Base-by-base conservation (phyloP, 306 rosid genomes). In the Cucurbita maxima region DNA sequence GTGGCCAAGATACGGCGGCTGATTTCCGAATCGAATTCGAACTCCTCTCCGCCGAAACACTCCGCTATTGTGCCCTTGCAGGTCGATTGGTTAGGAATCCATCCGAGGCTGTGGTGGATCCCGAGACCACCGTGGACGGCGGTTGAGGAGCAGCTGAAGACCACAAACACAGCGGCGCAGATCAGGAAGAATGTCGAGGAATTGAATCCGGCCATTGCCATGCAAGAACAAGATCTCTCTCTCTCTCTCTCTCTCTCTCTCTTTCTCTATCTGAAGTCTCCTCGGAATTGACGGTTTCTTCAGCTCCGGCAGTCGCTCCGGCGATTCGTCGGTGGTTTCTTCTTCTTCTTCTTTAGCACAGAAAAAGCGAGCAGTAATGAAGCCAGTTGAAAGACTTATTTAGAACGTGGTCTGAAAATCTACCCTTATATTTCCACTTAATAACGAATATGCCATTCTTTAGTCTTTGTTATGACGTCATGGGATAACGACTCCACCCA, bases 1-100 rank as follows among this genome's bases (percentile, higher is more conserved):
- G 96, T 95, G 56, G 99, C 97, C 75, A 95, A 81, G 72, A 95
- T 91, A 75, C 99, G 97, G 63, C 99, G 83, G 74, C 72, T 95
- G 93, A 89, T 87, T 86, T 95, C 99, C 0, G 84, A 88, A 81
- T 87, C 92, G 45, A 95, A 51, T n/a, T 85, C 93, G 34, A 88
- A 91, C 91, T 95, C 98, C 0, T 78, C 86, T 0, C 53, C 73
- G 3, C 72, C 78, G 22, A 88, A 72, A 76, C 96, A 91, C 70
- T 87, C 92, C 3, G 83, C 92, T 18, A 88, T 77, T 43, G 96
- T 79, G 19, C 87, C 97, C 54, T 83, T 75, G 76, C 96, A 88
- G 61, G 69, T 30, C 0, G 84, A 50, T 77, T 77, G 78, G 52
- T 79, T 3, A 67, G 84, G 72, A 10, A 86, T 36, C 90, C 86